Evolutionary conservation across 306 rosid species (phyloP).

Genomic region (Amphicarpaea edgeworthii): DNA sequence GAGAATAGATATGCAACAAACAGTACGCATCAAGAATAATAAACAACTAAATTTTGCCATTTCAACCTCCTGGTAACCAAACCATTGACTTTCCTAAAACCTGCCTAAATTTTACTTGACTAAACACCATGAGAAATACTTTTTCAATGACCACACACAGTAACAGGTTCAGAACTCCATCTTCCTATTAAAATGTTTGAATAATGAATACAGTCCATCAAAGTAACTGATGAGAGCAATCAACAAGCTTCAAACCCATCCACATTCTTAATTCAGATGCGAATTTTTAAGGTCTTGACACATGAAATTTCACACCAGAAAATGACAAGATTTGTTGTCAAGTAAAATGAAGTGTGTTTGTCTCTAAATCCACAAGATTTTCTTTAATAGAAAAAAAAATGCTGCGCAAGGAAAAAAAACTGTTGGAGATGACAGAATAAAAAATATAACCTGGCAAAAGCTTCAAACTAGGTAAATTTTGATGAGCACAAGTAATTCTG

Average conservation of each 20-base stretch:
- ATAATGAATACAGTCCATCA: constrained; percentile 2
- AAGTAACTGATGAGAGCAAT: constrained; percentile 12
- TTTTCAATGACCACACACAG: constrained; percentile 14
- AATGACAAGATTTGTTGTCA: background rate
- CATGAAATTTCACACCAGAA: constrained; percentile 20
- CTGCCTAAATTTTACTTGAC: constrained; percentile 10
- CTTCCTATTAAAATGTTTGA: constrained; percentile 11
- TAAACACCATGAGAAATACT: constrained; percentile 10
- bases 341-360: background rate
- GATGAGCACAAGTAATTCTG: constrained; percentile 14
- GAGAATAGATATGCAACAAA: constrained; percentile 24
- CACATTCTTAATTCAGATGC: background rate
- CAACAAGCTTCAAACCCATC: constrained; percentile 1
- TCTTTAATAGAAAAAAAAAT: background rate
- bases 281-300: background rate
- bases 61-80: constrained; percentile 25
- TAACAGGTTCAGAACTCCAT: background rate
- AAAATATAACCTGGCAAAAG: background rate
- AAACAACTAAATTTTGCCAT: constrained; percentile 23
- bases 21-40: constrained; percentile 19
- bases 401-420: background rate
- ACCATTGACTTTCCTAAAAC: constrained; percentile 26
- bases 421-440: background rate
- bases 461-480: constrained; percentile 2
- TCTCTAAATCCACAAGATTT: background rate